Conservation (phyloP, 495 filamentous ascomycete species). For the Delitschia confertaspora region DNA sequence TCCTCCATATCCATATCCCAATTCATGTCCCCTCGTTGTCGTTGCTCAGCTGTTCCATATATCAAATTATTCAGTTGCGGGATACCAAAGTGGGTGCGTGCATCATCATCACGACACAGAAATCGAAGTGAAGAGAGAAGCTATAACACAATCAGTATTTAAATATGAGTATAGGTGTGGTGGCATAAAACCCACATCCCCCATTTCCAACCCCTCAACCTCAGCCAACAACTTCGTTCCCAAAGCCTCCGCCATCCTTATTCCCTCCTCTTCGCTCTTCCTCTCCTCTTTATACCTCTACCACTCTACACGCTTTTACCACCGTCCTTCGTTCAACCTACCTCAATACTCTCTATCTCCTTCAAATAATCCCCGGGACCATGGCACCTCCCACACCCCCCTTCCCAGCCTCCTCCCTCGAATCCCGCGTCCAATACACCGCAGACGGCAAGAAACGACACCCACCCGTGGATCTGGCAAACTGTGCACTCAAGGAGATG, state of each 20-base stretch:
- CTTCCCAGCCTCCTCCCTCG: slow-evolving; percentile 49
- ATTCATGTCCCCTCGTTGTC: too few species aligned
- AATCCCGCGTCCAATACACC: slow-evolving; percentile 41
- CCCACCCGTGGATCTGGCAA: slow-evolving; percentile 41
- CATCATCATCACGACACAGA: neutral
- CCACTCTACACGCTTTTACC: neutral
- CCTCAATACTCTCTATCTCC: neutral
- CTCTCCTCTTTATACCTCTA: slow-evolving; percentile 20
- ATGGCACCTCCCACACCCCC: slow-evolving; percentile 55
- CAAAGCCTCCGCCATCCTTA: slow-evolving; percentile 41
- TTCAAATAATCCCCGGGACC: slow-evolving; percentile 2
- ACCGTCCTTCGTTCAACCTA: slow-evolving; percentile 3
- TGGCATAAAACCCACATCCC: slow-evolving; percentile 41
- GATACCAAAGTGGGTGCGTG: slow-evolving; percentile 34
- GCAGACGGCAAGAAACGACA: slow-evolving; percentile 44
- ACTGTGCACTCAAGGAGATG: slow-evolving; percentile 68
- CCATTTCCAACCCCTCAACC: slow-evolving; percentile 53
- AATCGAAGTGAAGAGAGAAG: slow-evolving; percentile 6
- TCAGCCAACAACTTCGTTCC: slow-evolving; percentile 59
- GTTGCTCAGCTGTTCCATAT: neutral
- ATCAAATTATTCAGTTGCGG: slow-evolving; percentile 44
- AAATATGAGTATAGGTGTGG: neutral
- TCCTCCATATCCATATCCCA: too few species aligned
- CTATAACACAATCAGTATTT: slow-evolving; percentile 2
- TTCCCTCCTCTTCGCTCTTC: slow-evolving; percentile 35